Conservation (phyloP, 2,329 filamentous ascomycete species). For the Cordyceps cicadae region DNA sequence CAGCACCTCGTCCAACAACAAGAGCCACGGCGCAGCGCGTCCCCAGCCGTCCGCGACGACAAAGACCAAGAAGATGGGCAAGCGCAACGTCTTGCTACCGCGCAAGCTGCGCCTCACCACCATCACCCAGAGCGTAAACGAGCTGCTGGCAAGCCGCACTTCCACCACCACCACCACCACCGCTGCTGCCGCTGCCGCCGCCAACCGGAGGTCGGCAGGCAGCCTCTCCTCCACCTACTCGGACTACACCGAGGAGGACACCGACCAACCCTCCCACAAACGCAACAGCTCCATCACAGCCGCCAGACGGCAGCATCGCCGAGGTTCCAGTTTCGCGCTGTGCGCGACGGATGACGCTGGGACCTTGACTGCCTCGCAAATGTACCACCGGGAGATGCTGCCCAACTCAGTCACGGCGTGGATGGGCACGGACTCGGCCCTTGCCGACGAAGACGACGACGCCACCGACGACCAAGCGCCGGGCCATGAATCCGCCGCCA, state of each 20-base stretch:
- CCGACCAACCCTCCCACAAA: constrained; percentile 23
- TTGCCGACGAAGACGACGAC: not conserved
- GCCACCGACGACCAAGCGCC: not conserved
- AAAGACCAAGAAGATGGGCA: constrained; percentile 11
- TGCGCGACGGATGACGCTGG: not conserved
- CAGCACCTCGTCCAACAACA: not conserved
- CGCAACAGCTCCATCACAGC: constrained; percentile 11
- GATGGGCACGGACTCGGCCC: constrained; percentile 5
- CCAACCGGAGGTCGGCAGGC: constrained; percentile 32
- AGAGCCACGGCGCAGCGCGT: not conserved
- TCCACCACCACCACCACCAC: no score
- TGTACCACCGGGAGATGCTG: constrained; percentile 11
- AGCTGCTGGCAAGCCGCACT: constrained; percentile 42
- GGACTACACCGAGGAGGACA: constrained; percentile 41
- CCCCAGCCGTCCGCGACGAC: not conserved
- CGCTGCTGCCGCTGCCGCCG: constrained; percentile 32
- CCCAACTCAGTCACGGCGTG: constrained; percentile 7
- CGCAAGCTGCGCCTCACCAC: constrained; percentile 34
- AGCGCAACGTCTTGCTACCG: constrained; percentile 5
- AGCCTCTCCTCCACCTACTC: constrained; percentile 49
- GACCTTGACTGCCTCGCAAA: constrained; percentile 1
- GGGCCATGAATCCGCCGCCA: not conserved
- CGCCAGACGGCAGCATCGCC: not conserved
- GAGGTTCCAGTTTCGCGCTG: not conserved
- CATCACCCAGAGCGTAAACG: constrained; percentile 48